Base-by-base conservation (phyloP, 2,329 filamentous ascomycete species). In the Dactylonectria macrodidyma region DNA sequence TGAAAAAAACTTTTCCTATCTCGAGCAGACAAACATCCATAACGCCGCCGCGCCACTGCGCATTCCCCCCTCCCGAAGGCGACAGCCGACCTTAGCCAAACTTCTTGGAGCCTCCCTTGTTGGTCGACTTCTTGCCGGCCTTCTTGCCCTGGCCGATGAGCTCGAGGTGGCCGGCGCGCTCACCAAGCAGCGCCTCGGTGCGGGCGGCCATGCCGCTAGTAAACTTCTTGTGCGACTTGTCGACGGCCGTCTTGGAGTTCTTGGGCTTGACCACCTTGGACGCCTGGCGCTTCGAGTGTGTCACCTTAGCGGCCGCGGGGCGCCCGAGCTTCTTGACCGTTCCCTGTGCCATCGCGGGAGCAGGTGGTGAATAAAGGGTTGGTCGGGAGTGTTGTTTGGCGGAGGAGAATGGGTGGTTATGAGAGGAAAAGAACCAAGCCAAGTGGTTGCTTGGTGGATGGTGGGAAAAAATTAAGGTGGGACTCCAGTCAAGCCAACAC, bases 101-200 rank as follows among this genome's bases (percentile, higher is more conserved):
- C 81, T 87, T 88, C 78, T 84, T 84, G 16, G 83, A 85, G 5
- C 87, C 87, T 36, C 86, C 87, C 81, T 83, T 83, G 56, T 79
- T 74, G 54, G 80, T 81, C 58, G 77, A 67, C 73, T 79, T 83
- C 77, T 81, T 82, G 51, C 76, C 78, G 6, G 73, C 78, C 78
- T 86, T 88, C 78, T 88, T 87, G 10, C 85, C 85, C 79, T 87
- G 84, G 36, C 87, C 88, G 68, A 90, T 88, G 70, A 90, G 76
- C 81, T 90, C 88, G 26, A 90, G 78, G 66, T 90, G 88, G 0
- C 88, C 88, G 5, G 87, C 88, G 9, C 88, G 81, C 81, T 90
- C 87, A 67, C 88, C 88, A 47, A 90, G 83, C 75, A 90, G 81
- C 69, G 83, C 82, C 82, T 90, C 88, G 36, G 88, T 90, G 81